These are phyloP conservation scores for Inonotus hispidus DNA, from an alignment of 1,284 basidiomycete genomes.

Conservation along the genomic window DNA sequence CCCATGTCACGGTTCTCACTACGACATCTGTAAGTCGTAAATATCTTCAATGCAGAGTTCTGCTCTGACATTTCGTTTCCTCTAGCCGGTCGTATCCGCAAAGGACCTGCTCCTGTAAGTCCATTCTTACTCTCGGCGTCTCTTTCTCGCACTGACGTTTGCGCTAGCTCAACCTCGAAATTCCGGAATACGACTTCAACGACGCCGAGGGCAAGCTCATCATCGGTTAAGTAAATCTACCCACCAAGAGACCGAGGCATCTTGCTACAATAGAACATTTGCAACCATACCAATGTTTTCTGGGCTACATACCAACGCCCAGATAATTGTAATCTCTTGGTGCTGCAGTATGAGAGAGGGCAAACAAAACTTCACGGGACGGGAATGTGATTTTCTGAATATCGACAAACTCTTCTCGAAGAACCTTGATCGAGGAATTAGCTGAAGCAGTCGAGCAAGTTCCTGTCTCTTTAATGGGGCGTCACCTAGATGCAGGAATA, in stretches of 20 bases:
- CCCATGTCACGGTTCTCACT: slow-evolving; percentile 98
- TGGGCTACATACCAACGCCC: background rate
- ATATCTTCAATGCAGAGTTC: background rate
- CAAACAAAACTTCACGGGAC: too few relatives aligned
- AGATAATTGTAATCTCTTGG: too few relatives aligned
- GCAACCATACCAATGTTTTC: background rate
- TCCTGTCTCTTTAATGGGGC: too few relatives aligned
- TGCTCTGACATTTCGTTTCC: slow-evolving; percentile 14
- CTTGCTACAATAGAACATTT: background rate
- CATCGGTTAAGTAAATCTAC: slow-evolving; percentile 63
- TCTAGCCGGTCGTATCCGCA: slow-evolving; percentile 86
- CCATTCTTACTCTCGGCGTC: slow-evolving; percentile 2
- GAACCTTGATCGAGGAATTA: too few relatives aligned
- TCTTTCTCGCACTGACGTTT: slow-evolving; percentile 10
- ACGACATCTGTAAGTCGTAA: slow-evolving; percentile 75
- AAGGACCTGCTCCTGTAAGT: slow-evolving; percentile 88
- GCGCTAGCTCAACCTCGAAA: slow-evolving; percentile 86
- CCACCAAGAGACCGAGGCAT: background rate
- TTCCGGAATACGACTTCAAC: slow-evolving; percentile 84
- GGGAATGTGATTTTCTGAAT: too few relatives aligned
- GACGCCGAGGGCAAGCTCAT: slow-evolving; percentile 86
- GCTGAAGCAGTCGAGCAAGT: too few relatives aligned
- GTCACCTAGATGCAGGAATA: too few relatives aligned
- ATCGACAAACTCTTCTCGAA: too few relatives aligned
- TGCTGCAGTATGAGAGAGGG: too few relatives aligned